phyloP scores from a whole-genome alignment of 768 basidiomycete species.

The Collybia sp. region DNA sequence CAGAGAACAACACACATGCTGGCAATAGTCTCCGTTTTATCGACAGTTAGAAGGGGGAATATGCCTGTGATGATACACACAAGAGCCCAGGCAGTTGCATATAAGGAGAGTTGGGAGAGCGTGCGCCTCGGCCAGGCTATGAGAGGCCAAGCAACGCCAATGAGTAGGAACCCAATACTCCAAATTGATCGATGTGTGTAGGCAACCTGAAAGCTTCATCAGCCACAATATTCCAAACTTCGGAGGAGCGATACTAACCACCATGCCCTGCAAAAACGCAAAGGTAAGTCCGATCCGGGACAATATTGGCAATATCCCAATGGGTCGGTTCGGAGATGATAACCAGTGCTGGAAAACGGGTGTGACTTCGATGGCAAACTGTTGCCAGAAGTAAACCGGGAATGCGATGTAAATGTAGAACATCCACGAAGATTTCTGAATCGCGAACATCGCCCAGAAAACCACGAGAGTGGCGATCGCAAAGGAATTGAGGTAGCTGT shows the following conservation, averaged over 20 bases:
- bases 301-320: conserved; percentile 3
- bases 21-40: conserved; percentile 58
- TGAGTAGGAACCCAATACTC: conserved; percentile 58
- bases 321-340: conserved; percentile 1
- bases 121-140: conserved; percentile 36
- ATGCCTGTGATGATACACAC: conserved; percentile 52
- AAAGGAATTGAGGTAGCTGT: conserved; percentile 8
- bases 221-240: background rate
- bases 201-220: conserved; percentile 40
- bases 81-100: conserved; percentile 36
- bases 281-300: conserved; percentile 3
- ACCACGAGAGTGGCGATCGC: conserved; percentile 16
- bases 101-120: conserved; percentile 15
- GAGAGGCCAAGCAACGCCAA: conserved; percentile 66
- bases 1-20: conserved; percentile 46
- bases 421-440: conserved; percentile 65
- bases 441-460: conserved; percentile 47
- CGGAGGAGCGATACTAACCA: conserved; percentile 40
- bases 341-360: conserved; percentile 9
- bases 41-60: conserved; percentile 70
- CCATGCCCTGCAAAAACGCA: conserved; percentile 58
- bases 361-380: conserved; percentile 31
- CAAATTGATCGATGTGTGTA: conserved; percentile 71
- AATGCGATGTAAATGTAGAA: conserved; percentile 76
- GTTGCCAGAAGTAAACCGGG: conserved; percentile 75